A percentile compares a stretch with the other conserved stretches of the same genome.
These are phyloP conservation scores for Penicillium occitanis DNA, from an alignment of 2,329 filamentous ascomycete species.

Conservation along the genomic window DNA sequence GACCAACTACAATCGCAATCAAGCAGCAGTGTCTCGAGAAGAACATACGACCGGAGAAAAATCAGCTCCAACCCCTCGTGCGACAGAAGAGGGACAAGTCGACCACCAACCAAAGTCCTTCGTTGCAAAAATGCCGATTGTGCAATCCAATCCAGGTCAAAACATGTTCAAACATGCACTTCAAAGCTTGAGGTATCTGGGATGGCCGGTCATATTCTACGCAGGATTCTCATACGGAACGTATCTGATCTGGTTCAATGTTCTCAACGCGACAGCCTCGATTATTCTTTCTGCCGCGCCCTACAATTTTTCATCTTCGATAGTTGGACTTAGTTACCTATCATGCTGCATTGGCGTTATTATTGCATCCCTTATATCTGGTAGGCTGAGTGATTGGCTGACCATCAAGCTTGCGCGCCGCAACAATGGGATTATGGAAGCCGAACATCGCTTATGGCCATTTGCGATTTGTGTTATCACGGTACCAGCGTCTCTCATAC, in stretches of 20 bases:
- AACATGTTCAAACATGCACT: slow-evolving; percentile 36
- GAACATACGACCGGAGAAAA: slow-evolving; percentile 5
- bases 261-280: slow-evolving; percentile 42
- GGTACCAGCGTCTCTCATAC: slow-evolving; percentile 36
- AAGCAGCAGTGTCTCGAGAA: background rate
- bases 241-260: slow-evolving; percentile 43
- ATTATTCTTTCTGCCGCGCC: slow-evolving; percentile 37
- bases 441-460: slow-evolving; percentile 45
- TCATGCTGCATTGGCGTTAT: slow-evolving; percentile 37
- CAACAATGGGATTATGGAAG: slow-evolving; percentile 44
- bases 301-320: slow-evolving; percentile 41
- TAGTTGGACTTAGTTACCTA: slow-evolving; percentile 42
- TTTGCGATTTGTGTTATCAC: slow-evolving; percentile 37
- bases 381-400: slow-evolving; percentile 42
- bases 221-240: slow-evolving; percentile 42
- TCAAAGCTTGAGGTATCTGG: slow-evolving; percentile 37
- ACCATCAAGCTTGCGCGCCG: slow-evolving; percentile 30
- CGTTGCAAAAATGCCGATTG: slow-evolving; percentile 34
- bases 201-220: slow-evolving; percentile 43
- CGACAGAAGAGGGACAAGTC: slow-evolving; percentile 15
- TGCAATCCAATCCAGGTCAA: slow-evolving; percentile 32
- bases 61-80: background rate
- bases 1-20: slow-evolving; percentile 49
- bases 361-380: slow-evolving; percentile 40
- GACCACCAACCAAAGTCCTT: slow-evolving; percentile 34